phyloP scores from a whole-genome alignment of 345 rosid species.

The Brassica juncea region DNA sequence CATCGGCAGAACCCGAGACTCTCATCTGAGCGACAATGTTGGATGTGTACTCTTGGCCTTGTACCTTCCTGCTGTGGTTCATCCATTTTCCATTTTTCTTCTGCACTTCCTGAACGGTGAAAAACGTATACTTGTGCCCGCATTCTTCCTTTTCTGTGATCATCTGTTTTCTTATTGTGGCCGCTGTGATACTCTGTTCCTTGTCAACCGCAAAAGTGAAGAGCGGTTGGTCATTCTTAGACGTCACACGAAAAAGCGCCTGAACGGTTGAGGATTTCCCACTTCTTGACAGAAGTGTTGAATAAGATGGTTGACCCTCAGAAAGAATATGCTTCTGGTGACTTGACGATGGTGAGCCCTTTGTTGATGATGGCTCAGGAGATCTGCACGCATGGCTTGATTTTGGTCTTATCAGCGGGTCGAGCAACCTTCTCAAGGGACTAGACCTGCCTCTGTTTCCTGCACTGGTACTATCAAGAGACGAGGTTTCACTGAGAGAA shows the following conservation, averaged over 20 bases:
- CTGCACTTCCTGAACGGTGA: conserved; percentile 66
- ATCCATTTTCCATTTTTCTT: conserved; percentile 81
- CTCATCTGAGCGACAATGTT: conserved; percentile 78
- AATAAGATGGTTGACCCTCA: conserved; percentile 40
- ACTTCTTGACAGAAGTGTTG: conserved; percentile 37
- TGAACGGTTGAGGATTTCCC: conserved; percentile 56
- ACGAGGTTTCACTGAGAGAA: conserved; percentile 42
- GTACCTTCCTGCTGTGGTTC: conserved; percentile 62
- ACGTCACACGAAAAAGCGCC: conserved; percentile 79
- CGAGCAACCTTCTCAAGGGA: conserved; percentile 87
- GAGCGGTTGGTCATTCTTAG: conserved; percentile 81
- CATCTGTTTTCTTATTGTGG: conserved; percentile 57
- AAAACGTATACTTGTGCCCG: conserved; percentile 71
- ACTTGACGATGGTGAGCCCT: conserved; percentile 35
- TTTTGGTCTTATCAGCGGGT: conserved; percentile 73
- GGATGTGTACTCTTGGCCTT: conserved; percentile 61
- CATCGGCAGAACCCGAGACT: conserved; percentile 52
- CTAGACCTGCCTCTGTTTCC: conserved; percentile 74
- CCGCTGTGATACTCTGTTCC: conserved; percentile 72
- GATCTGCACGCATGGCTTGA: conserved; percentile 43
- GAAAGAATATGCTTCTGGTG: conserved; percentile 42
- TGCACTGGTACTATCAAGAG: conserved; percentile 44
- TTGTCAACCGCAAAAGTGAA: conserved; percentile 86
- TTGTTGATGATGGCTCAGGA: conserved; percentile 49
- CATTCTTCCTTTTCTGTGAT: conserved; percentile 51